Evolutionary conservation across 306 rosid species (phyloP).

Genomic region (Prunus campanulata): DNA sequence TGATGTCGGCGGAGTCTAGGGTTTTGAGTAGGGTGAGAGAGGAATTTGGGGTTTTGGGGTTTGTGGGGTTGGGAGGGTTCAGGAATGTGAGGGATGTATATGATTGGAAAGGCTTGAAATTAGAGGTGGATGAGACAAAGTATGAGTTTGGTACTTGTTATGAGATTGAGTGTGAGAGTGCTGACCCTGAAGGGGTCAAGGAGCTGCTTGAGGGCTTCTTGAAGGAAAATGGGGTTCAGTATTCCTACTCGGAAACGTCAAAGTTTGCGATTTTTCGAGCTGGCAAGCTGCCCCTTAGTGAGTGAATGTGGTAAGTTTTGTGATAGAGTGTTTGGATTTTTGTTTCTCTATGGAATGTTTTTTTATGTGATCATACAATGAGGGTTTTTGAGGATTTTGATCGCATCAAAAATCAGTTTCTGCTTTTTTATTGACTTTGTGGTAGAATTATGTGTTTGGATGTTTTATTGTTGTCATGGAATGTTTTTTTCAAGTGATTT

Average conservation of each 20-base stretch:
- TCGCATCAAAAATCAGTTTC: neutral
- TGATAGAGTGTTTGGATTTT: neutral
- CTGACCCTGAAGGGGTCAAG: conserved; percentile 71
- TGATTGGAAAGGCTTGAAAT: conserved; percentile 82
- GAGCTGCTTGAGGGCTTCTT: conserved; percentile 58
- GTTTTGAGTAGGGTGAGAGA: conserved; percentile 65
- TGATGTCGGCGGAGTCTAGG: conserved; percentile 60
- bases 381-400: neutral
- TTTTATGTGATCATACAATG: neutral
- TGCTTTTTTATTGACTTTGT: neutral
- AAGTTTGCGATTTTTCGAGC: conserved; percentile 67
- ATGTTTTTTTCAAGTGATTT: neutral
- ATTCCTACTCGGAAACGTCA: conserved; percentile 56
- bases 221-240: conserved; percentile 59
- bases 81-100: conserved; percentile 73
- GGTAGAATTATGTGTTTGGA: neutral
- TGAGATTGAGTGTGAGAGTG: conserved; percentile 90
- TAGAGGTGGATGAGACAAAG: conserved; percentile 84
- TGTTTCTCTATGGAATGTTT: neutral
- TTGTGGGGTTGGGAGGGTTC: conserved; percentile 78
- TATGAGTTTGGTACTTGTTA: conserved; percentile 67
- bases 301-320: conserved; percentile 4
- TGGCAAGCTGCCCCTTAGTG: conserved; percentile 41
- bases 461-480: neutral
- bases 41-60: conserved; percentile 65